A percentile compares a stretch with the other conserved stretches of the same genome.
Evolutionary conservation across 352 stramenopile species (phyloP).

Genomic region (Pythium guiyangense): DNA sequence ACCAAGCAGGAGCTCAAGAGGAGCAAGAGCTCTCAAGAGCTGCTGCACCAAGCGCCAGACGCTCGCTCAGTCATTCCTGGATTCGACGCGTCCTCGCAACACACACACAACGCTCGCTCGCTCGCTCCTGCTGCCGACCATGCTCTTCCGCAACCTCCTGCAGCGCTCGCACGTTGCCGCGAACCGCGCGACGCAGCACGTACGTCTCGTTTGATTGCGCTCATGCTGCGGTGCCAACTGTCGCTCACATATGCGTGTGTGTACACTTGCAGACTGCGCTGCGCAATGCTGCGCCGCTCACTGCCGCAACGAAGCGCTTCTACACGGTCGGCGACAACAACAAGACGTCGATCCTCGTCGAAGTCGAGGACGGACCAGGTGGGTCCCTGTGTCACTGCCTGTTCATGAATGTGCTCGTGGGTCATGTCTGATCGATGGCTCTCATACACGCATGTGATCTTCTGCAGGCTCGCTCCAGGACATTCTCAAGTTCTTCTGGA

Average conservation of each 20-base stretch:
- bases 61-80: slow-evolving; percentile 2
- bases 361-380: slow-evolving; percentile 63
- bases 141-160: slow-evolving; percentile 11
- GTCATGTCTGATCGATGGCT: not conserved
- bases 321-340: slow-evolving; percentile 32
- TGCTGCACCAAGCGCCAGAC: not conserved
- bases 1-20: too few species aligned
- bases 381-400: not conserved
- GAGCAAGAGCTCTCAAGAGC: too few species aligned
- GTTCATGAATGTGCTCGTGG: not conserved
- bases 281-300: slow-evolving; percentile 6
- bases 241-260: not conserved
- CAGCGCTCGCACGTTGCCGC: slow-evolving; percentile 4
- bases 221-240: not conserved
- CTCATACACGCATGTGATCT: not conserved
- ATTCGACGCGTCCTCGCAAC: slow-evolving; percentile 3
- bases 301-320: slow-evolving; percentile 5
- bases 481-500: slow-evolving; percentile 96
- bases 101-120: not conserved
- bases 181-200: slow-evolving; percentile 1
- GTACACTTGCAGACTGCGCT: not conserved
- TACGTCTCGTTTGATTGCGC: not conserved
- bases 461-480: slow-evolving; percentile 86
- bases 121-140: not conserved
- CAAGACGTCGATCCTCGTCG: slow-evolving; percentile 78